Evolutionary conservation across 1,139 yeast genomes (phyloP).

Genomic region (Debaryomyces subglobosus): DNA sequence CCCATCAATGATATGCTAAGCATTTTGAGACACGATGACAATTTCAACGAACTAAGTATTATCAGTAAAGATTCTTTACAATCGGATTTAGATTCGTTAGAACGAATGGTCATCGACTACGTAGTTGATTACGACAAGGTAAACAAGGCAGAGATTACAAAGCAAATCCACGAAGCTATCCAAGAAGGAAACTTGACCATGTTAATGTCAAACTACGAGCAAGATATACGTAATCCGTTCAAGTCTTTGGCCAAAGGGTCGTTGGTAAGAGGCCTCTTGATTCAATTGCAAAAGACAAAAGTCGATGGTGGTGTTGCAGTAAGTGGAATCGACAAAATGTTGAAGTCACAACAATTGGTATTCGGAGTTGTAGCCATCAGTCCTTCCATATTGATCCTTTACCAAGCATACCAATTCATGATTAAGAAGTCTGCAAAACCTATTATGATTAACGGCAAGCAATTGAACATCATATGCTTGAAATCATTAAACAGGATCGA

Average conservation of each 20-base stretch:
- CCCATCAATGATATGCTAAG: slow-evolving; percentile 77
- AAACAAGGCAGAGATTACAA: slow-evolving; percentile 18
- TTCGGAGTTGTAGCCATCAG: slow-evolving; percentile 89
- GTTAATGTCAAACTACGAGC: slow-evolving; percentile 79
- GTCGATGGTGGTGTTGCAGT: slow-evolving; percentile 93
- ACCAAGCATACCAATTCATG: slow-evolving; percentile 36
- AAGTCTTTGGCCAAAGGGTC: slow-evolving; percentile 66
- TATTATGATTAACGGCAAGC: slow-evolving; percentile 42
- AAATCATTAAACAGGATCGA: slow-evolving; percentile 61
- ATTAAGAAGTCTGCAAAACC: slow-evolving; percentile 35
- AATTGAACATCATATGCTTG: slow-evolving; percentile 46
- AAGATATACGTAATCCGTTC: slow-evolving; percentile 72
- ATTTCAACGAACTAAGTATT: slow-evolving; percentile 63
- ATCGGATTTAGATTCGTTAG: slow-evolving; percentile 78
- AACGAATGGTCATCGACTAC: slow-evolving; percentile 85
- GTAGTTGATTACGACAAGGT: slow-evolving; percentile 47
- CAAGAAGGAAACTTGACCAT: slow-evolving; percentile 75
- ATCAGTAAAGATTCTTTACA: slow-evolving; percentile 78
- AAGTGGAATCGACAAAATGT: slow-evolving; percentile 84
- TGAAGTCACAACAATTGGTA: slow-evolving; percentile 89
- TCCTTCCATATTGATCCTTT: slow-evolving; percentile 70
- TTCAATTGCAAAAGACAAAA: slow-evolving; percentile 91
- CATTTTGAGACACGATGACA: slow-evolving; percentile 81
- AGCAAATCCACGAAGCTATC: slow-evolving; percentile 45
- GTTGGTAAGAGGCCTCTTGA: slow-evolving; percentile 73